Conservation (phyloP, 192 early-diverging fungal species). For the Umbelopsis sp. region DNA sequence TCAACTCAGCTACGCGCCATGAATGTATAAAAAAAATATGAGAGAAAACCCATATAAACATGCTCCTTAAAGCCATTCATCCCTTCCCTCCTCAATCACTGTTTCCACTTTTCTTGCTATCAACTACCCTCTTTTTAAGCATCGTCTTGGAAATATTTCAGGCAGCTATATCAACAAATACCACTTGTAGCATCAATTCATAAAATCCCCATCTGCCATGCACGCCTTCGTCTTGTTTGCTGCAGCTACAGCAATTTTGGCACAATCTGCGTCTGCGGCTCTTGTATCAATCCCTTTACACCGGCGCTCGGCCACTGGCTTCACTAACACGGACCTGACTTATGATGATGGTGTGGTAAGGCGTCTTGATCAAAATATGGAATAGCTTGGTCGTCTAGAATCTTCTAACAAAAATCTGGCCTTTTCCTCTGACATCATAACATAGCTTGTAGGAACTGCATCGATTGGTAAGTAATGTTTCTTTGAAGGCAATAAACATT, state of each 20-base stretch:
- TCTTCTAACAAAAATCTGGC: too few relatives aligned
- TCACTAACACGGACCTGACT: slow-evolving; percentile 31
- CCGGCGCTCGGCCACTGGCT: slow-evolving; percentile 13
- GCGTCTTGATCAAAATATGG: too few relatives aligned
- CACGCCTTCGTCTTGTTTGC: neutral
- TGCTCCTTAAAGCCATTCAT: neutral
- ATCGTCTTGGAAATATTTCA: too few relatives aligned
- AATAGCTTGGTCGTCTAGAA: too few relatives aligned
- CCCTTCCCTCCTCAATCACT: slow-evolving; percentile 14
- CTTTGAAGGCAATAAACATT: neutral
- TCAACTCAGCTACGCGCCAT: slow-evolving; percentile 5
- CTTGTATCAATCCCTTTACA: slow-evolving; percentile 24
- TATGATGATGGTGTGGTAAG: slow-evolving; percentile 38
- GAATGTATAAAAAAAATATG: too few relatives aligned
- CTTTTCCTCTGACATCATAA: neutral
- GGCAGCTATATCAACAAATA: too few relatives aligned
- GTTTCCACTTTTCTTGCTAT: slow-evolving; percentile 18
- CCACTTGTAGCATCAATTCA: too few relatives aligned
- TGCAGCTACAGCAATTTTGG: slow-evolving; percentile 5
- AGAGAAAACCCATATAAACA: neutral
- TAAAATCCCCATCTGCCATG: neutral
- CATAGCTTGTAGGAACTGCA: slow-evolving; percentile 7
- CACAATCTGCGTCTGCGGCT: neutral
- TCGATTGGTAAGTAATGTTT: neutral
- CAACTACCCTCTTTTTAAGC: slow-evolving; percentile 19